Evolutionary conservation across 306 rosid species (phyloP), one percentile per base, ranked within the genome.

Genomic region (Begonia peltatifolia): DNA sequence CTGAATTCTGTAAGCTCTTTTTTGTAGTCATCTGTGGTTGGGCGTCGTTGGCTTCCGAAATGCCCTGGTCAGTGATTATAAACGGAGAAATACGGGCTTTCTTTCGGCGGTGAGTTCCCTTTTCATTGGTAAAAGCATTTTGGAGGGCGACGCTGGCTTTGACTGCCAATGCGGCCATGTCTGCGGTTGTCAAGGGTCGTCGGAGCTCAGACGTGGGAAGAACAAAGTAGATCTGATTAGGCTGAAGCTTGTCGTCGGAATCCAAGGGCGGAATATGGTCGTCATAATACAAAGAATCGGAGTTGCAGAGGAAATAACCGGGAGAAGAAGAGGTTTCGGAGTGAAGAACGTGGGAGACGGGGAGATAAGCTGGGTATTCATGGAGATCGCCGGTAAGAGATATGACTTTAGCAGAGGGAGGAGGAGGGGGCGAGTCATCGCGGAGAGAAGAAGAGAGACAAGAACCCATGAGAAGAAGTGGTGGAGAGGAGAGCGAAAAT

Each of bases 141-240:
- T 72, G 64, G 47, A 77, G 57, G 47, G 84, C 79, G 12, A 57
- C 15, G 57, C 44, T 66, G 62, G 84, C 84, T 62, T 75, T 74
- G 51, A 78, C 70, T 0, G 84, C 84, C 14, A 78, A 63, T 18
- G 79, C 52, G 11, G 80, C 79, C 84, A 78, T 78, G 12, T 74
- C 77, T 0, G 80, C n/a, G 2, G 84, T 70, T 1, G 65, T 58
- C 48, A 78, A 50, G 1, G 62, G 65, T 1, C 23, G 42, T 20
- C 52, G 47, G 18, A 68, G 65, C 41, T 38, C 64, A 1, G 80
- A 64, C 0, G 25, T 5, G 1, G 70, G 72, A n/a, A 78, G 77
- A 10, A 74, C 52, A 60, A 78, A 78, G 60, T 78, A 78, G 67
- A 78, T 73, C 49, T 63, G 68, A 51, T 63, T 9, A 30, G 75